Evolutionary conservation across 306 rosid genomes (phyloP).

Genomic region (Mimosa pudica): DNA sequence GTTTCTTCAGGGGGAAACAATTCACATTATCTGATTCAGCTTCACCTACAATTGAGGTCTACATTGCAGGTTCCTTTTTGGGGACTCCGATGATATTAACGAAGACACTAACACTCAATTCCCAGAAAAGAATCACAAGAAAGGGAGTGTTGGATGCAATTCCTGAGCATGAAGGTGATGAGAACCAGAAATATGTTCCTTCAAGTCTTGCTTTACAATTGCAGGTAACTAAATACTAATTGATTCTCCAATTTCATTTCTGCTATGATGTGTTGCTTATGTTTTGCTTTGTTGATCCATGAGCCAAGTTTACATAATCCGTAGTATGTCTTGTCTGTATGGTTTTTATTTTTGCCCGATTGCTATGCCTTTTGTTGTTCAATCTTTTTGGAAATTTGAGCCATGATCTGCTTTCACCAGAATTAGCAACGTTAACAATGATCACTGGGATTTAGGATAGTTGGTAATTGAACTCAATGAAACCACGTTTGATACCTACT

Average conservation of each 20-base stretch:
- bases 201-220: slow-evolving; percentile 54
- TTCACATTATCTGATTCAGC: slow-evolving; percentile 45
- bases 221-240: slow-evolving; percentile 47
- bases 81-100: slow-evolving; percentile 78
- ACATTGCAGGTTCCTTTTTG: slow-evolving; percentile 70
- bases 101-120: slow-evolving; percentile 55
- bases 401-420: slow-evolving; percentile 8
- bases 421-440: background rate
- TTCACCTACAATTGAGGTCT: slow-evolving; percentile 71
- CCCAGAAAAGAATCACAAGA: slow-evolving; percentile 55
- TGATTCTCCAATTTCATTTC: background rate
- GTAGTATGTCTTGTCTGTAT: background rate
- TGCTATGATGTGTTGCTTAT: slow-evolving; percentile 12
- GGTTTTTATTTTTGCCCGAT: background rate
- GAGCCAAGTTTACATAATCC: slow-evolving; percentile 9
- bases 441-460: background rate
- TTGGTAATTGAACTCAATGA: background rate
- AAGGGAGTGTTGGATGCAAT: slow-evolving; percentile 60
- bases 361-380: background rate
- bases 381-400: slow-evolving; percentile 24
- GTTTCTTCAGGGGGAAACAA: slow-evolving; percentile 61
- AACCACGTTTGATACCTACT: background rate
- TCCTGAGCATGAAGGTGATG: slow-evolving; percentile 65
- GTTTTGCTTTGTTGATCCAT: slow-evolving; percentile 18
- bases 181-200: slow-evolving; percentile 47